Evolutionary conservation across 208 protist species (phyloP), one percentile per base, ranked within the genome.

Genomic region (Trypanosoma congolense): DNA sequence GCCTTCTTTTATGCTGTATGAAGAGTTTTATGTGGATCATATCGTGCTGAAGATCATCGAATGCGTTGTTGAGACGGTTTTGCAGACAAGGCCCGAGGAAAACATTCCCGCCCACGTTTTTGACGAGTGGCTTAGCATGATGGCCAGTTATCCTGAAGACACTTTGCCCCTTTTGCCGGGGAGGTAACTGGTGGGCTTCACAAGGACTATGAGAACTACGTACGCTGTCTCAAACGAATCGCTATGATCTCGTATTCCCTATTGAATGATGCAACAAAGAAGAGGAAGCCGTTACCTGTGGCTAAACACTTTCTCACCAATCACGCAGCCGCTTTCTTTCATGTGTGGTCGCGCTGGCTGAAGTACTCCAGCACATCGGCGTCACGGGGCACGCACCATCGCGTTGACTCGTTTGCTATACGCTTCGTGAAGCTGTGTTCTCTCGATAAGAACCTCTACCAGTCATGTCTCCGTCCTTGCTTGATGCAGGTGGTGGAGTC

Each of bases 211-310:
- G 56, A 59, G 45, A 60, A 71, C 49, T 95, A 88, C 57, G 73
- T 90, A 16, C 73, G 75, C 50, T 91, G 79, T 57, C 62, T 88
- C 38, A 95, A 92, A 55, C 81, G 83, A 26, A 89, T 92, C 56
- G 81, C 82, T 4, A 78, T 84, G 51, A 83, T 89, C 41, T 73
- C 82, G 19, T 88, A 73, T 65, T 80, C 73, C 30, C 41, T 85
- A 25, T 43, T 91, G n/a, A 87, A 83, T 55, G 73, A 88, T 61
- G 87, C 78, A 5, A 90, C 83, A 19, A 67, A 70, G 8, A 76
- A 76, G 30, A 89, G 87, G 55, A 83, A 77, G 38, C 71, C 87
- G 1, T 61, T 74, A n/a, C 80, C 83, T 8, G 41, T 89, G 4
- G 81, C 87, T n/a, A 56, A 59, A 29, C 79, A 76, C 29, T 92